These are phyloP conservation scores for Oryza meyeriana DNA, from an alignment of 176 grass and related monocot species.

Conservation along the genomic window DNA sequence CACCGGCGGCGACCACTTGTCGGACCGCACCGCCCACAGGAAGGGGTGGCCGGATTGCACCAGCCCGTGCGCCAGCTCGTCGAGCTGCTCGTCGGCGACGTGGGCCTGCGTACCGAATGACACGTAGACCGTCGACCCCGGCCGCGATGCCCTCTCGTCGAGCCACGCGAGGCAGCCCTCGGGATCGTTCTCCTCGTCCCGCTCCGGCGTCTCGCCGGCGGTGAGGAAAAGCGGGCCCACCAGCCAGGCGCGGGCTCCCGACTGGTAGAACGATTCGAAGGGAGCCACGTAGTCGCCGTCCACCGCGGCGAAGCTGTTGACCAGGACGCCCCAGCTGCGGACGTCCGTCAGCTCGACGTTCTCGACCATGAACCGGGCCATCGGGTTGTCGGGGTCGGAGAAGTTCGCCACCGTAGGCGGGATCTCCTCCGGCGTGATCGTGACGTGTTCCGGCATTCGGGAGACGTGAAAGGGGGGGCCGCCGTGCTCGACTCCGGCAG, in stretches of 20 bases:
- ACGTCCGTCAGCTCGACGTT: conserved; percentile 23
- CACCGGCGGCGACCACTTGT: conserved; percentile 35
- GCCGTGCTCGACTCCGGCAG: not conserved
- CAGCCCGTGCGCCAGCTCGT: conserved; percentile 52
- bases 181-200: not conserved
- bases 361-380: conserved; percentile 23
- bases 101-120: conserved; percentile 66
- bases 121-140: conserved; percentile 47
- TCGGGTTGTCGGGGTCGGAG: conserved; percentile 27
- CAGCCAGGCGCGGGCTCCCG: conserved; percentile 31
- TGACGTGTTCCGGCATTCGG: conserved; percentile 42
- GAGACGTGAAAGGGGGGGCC: conserved; percentile 29
- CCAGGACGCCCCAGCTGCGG: conserved; percentile 44
- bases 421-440: conserved; percentile 36
- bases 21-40: conserved; percentile 55
- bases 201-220: not conserved
- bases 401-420: conserved; percentile 8
- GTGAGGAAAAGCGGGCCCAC: conserved; percentile 39
- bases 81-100: conserved; percentile 48
- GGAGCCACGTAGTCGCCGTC: conserved; percentile 44
- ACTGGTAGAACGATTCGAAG: conserved; percentile 41
- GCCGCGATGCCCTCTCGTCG: conserved; percentile 11
- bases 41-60: conserved; percentile 44
- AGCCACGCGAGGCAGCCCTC: conserved; percentile 66
- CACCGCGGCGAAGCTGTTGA: conserved; percentile 61